These are phyloP conservation scores for Suzukiozyma palmioleophila DNA, from an alignment of 1,139 yeast species.

Conservation along the genomic window DNA sequence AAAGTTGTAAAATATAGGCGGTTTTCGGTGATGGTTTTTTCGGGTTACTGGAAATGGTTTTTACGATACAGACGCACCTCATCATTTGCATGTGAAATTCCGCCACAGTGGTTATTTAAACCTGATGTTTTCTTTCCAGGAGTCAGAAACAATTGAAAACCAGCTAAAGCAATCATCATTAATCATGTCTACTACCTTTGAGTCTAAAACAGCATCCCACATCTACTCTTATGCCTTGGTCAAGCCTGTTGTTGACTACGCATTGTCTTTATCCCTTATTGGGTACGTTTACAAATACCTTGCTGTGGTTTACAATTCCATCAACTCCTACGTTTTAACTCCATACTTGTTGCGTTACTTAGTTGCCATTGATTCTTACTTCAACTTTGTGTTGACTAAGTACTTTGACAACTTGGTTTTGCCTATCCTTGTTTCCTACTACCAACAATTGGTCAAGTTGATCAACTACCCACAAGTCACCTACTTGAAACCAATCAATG, in stretches of 20 bases:
- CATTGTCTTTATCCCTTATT: slow-evolving; percentile 25
- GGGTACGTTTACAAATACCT: slow-evolving; percentile 19
- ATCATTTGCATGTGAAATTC: no score
- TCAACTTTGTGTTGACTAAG: slow-evolving; percentile 4
- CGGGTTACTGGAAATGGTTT: no score
- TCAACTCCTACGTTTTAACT: not conserved
- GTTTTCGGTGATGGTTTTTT: no score
- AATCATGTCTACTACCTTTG: slow-evolving; percentile 13
- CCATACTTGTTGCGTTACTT: slow-evolving; percentile 14
- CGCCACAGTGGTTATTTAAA: no score
- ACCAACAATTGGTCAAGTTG: not conserved
- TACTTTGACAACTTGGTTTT: not conserved
- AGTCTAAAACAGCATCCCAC: slow-evolving; percentile 35
- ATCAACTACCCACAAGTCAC: not conserved
- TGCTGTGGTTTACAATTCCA: slow-evolving; percentile 10
- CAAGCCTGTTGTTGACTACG: slow-evolving; percentile 16
- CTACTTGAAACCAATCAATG: slow-evolving; percentile 1
- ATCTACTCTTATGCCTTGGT: slow-evolving; percentile 30
- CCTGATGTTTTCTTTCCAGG: no score
- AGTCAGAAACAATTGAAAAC: no score
- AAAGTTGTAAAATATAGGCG: no score
- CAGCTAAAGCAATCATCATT: not conserved
- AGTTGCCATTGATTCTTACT: slow-evolving; percentile 21
- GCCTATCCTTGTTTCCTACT: not conserved
- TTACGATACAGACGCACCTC: no score